Evolutionary conservation across 441 rosid genomes (phyloP).

Genomic region (Kokia cookei): DNA sequence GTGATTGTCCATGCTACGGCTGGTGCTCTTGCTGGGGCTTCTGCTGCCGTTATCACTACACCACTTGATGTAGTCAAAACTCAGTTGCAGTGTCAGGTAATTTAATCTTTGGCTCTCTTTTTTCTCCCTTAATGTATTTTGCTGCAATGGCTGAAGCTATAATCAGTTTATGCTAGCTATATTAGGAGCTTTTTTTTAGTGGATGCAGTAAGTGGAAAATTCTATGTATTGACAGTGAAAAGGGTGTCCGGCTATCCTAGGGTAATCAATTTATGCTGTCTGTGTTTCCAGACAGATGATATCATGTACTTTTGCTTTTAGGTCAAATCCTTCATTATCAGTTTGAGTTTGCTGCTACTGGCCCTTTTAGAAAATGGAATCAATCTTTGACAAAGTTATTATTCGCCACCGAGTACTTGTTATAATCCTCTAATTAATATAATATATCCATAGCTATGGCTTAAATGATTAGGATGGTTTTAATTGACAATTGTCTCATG

Average conservation of each 20-base stretch:
- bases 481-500: neutral
- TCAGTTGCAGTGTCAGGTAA: constrained; percentile 93
- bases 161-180: neutral
- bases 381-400: neutral
- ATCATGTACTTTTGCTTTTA: neutral
- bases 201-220: neutral
- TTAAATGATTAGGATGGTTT: neutral
- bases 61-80: constrained; percentile 93
- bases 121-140: neutral
- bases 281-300: neutral
- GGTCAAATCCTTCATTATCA: neutral
- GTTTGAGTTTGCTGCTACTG: neutral
- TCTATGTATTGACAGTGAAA: neutral
- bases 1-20: constrained; percentile 84
- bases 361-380: neutral
- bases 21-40: constrained; percentile 82
- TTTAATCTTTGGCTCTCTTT: neutral
- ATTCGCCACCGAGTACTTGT: neutral
- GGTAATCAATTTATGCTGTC: neutral
- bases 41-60: constrained; percentile 71
- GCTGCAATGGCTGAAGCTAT: neutral
- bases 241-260: neutral
- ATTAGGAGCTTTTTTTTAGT: neutral
- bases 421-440: neutral
- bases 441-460: neutral